Base-by-base conservation (phyloP, 805 yeast species). In the Kazachstania kunashirensis region DNA sequence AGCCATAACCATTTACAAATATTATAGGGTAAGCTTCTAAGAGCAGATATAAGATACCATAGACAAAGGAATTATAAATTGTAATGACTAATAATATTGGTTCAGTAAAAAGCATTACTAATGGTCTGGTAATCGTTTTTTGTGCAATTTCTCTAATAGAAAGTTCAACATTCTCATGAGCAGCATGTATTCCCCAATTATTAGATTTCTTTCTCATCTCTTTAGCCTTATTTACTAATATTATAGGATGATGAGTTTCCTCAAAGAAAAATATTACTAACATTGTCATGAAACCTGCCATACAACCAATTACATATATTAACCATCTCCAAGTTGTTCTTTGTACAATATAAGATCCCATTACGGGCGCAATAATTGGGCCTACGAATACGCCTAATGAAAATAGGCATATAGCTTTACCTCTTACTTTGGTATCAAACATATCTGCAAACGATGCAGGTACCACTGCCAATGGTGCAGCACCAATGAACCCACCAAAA, bases 381-480 rank as follows among this genome's bases (percentile, higher is more conserved):
- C 94, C 92, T 24, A 69, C 65, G 46, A 83, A 81, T 20, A 84
- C 84, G 29, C 79, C 75, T 63, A 82, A 68, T 1, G 84, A 67
- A 51, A 85, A 86, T 14, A 79, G 43, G 12, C 79, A 67, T 46
- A 84, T 67, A 21, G 94, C 94, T 35, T 68, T 71, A 47, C 96
- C 96, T 61, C 96, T 73, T 10, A 66, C 51, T 24, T 57, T 55
- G 39, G 77, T 75, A 45, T 71, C 73, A 53, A 76, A 84, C 68
- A 84, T 68, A 59, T 86, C 96, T 3, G 94, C 83, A 66, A 84
- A 78, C 0, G 80, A 71, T 33, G 95, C 95, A 18, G 95, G 95
- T 9, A 78, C 86, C 27, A 84, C 84, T 16, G 83, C 92, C 49
- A 86, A 57, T 1, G 94, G 85, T 29, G 92, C 85, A 15, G 92